phyloP scores from a whole-genome alignment of 768 basidiomycete genomes.

The Tricholomella constricta region DNA sequence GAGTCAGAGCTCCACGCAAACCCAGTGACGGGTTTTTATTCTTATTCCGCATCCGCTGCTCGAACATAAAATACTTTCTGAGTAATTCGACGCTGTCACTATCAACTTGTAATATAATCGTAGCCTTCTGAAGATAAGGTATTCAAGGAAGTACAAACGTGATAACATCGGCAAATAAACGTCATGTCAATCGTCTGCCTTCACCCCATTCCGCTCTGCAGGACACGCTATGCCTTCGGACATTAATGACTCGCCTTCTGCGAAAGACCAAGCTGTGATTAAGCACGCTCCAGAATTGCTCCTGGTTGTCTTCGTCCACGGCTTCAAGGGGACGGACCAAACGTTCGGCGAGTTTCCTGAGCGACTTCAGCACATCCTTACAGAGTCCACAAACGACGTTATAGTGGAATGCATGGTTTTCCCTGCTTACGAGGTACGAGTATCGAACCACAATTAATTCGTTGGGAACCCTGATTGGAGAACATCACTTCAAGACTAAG shows the following conservation, averaged over 20 bases:
- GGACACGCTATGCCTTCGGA: not conserved
- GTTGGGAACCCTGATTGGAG: not conserved
- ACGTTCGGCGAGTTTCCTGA: conserved; percentile 81
- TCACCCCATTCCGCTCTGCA: too few relatives aligned
- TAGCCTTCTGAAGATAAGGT: too few relatives aligned
- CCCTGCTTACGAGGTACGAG: conserved; percentile 81
- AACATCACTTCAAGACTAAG: conserved; percentile 60
- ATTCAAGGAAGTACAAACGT: too few relatives aligned
- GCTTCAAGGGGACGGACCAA: conserved; percentile 63
- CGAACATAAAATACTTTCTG: too few relatives aligned
- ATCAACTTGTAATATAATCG: too few relatives aligned
- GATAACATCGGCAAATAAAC: too few relatives aligned
- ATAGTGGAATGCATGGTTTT: conserved; percentile 78
- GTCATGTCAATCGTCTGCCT: too few relatives aligned
- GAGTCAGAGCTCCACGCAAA: conserved; percentile 45
- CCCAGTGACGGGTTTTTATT: conserved; percentile 20
- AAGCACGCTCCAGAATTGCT: conserved; percentile 45
- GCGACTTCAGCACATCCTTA: conserved; percentile 74
- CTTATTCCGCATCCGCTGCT: too few relatives aligned
- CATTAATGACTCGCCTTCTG: not conserved
- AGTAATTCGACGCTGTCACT: too few relatives aligned
- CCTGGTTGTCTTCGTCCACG: conserved; percentile 79
- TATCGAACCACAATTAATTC: not conserved
- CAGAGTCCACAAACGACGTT: conserved; percentile 58
- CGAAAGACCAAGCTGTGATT: conserved; percentile 14